These are phyloP conservation scores for Penicillium sp. DNA, from an alignment of 2,329 filamentous ascomycete genomes.

Conservation along the genomic window DNA sequence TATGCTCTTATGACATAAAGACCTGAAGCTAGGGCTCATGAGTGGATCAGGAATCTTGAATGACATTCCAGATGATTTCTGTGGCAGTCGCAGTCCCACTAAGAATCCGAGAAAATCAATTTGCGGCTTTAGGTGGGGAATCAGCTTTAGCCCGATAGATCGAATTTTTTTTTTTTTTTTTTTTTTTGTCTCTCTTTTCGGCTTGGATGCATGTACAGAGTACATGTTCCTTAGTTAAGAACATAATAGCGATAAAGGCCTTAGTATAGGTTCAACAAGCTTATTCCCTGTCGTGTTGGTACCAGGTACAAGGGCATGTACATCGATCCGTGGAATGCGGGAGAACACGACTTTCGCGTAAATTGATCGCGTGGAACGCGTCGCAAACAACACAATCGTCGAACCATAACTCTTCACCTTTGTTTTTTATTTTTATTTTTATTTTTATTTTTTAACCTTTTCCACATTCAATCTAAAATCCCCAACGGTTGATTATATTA, in stretches of 20 bases:
- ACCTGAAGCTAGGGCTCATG: background rate
- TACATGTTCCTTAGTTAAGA: background rate
- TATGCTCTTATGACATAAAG: background rate
- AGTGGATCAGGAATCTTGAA: slow-evolving; percentile 7
- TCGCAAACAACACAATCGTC: background rate
- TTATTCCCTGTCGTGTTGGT: no score
- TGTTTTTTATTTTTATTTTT: background rate
- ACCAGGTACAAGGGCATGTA: background rate
- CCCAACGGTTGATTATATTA: background rate
- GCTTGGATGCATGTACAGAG: background rate
- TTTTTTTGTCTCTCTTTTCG: background rate
- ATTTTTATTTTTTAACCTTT: background rate
- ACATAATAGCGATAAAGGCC: no score
- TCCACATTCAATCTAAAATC: background rate
- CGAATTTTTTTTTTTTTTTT: background rate
- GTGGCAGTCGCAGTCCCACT: background rate
- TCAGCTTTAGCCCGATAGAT: background rate
- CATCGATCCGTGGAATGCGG: background rate
- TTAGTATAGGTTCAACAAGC: no score
- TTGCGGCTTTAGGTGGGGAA: background rate
- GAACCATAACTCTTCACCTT: background rate
- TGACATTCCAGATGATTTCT: slow-evolving; percentile 11
- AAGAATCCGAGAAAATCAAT: background rate
- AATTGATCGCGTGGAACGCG: slow-evolving; percentile 1
- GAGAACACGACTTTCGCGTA: slow-evolving; percentile 1